These are phyloP conservation scores for Malassezia sympodialis DNA, from an alignment of 1,284 basidiomycete genomes.

Conservation along the genomic window DNA sequence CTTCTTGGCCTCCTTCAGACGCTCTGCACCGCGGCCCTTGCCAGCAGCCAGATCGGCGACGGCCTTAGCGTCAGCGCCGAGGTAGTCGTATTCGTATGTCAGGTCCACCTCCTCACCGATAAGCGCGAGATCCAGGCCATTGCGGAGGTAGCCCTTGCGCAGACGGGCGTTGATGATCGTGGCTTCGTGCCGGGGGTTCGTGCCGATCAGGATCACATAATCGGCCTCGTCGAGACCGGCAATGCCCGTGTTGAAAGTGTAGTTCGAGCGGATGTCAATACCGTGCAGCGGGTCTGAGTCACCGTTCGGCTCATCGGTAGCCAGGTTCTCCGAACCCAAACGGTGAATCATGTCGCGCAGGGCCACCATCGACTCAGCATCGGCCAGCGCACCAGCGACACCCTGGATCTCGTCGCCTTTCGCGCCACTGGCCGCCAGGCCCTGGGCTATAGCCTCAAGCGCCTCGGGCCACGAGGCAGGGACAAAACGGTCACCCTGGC, in stretches of 20 bases:
- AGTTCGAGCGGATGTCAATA: constrained; percentile 87
- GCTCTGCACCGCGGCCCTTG: constrained; percentile 69
- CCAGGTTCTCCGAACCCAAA: constrained; percentile 88
- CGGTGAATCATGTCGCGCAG: constrained; percentile 89
- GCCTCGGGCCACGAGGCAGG: constrained; percentile 88
- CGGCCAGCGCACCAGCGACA: constrained; percentile 81
- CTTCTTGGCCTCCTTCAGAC: constrained; percentile 81
- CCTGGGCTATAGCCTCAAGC: constrained; percentile 66
- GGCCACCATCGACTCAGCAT: constrained; percentile 84
- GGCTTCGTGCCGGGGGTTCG: constrained; percentile 94
- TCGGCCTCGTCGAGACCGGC: constrained; percentile 85
- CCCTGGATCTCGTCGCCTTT: constrained; percentile 92
- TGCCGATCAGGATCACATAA: constrained; percentile 83
- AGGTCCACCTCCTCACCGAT: constrained; percentile 86
- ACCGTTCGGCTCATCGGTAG: constrained; percentile 67
- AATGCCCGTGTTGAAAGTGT: constrained; percentile 92
- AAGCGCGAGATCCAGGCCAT: constrained; percentile 71
- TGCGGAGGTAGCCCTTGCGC: constrained; percentile 83
- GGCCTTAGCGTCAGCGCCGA: constrained; percentile 70
- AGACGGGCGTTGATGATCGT: constrained; percentile 95
- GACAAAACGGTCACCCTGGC: constrained; percentile 84
- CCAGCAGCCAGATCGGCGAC: constrained; percentile 64
- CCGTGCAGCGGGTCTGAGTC: constrained; percentile 61
- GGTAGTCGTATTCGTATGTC: constrained; percentile 83
- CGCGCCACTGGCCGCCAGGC: constrained; percentile 69